phyloP scores from a whole-genome alignment of 768 basidiomycete genomes.

The Tylopilus felleus region DNA sequence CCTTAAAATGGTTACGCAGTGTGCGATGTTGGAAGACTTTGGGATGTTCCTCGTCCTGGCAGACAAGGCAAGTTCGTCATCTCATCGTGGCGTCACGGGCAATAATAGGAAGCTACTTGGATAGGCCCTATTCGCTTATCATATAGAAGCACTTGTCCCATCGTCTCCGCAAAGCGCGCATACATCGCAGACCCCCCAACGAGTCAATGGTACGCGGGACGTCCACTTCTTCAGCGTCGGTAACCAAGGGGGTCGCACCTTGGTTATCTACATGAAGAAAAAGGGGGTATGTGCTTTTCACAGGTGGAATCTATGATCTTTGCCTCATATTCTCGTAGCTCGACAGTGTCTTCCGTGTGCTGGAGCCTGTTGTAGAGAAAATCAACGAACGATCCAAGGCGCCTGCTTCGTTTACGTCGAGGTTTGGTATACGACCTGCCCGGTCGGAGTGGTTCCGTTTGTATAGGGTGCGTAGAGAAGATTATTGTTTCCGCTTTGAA shows the following conservation, averaged over 20 bases:
- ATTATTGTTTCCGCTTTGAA: neutral
- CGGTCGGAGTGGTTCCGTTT: conserved; percentile 94
- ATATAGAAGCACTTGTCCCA: conserved; percentile 94
- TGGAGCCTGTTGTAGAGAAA: conserved; percentile 94
- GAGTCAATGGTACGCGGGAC: conserved; percentile 85
- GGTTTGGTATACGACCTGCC: conserved; percentile 72
- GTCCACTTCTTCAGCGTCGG: conserved; percentile 97
- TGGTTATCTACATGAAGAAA: conserved; percentile 95
- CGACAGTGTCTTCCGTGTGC: conserved; percentile 92
- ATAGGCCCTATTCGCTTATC: conserved; percentile 87
- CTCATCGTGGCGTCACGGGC: neutral
- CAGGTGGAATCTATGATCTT: conserved; percentile 5
- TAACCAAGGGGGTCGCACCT: conserved; percentile 76
- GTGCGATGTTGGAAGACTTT: conserved; percentile 94
- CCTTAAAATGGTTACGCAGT: conserved; percentile 90
- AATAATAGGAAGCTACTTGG: neutral
- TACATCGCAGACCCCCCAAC: conserved; percentile 79
- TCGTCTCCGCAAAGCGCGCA: conserved; percentile 68
- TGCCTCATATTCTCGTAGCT: conserved; percentile 38
- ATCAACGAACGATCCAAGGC: conserved; percentile 75
- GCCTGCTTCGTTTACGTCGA: conserved; percentile 66
- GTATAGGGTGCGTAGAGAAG: conserved; percentile 54
- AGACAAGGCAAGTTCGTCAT: conserved; percentile 59
- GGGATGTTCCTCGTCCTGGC: conserved; percentile 95
- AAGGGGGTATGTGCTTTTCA: conserved; percentile 57